Evolutionary conservation across 164 flowering plant genomes (phyloP).

Genomic region (Berberis vulgaris): DNA sequence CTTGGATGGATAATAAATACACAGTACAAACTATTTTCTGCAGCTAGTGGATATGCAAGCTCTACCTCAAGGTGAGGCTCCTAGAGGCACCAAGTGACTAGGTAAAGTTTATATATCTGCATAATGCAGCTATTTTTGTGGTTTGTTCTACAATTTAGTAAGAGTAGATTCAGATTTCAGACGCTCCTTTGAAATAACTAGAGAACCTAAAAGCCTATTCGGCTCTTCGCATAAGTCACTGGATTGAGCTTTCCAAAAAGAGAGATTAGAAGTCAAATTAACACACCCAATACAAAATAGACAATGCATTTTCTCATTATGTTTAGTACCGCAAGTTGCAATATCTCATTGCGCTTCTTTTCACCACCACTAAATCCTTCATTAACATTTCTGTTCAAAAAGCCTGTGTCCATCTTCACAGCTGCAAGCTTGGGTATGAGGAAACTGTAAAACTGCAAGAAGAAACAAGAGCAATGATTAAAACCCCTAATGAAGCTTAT

Average conservation of each 20-base stretch:
- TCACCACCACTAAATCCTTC: conserved; percentile 99
- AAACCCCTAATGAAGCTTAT: not conserved
- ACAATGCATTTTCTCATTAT: not conserved
- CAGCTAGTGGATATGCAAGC: too few species aligned
- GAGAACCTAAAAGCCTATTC: too few species aligned
- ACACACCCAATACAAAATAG: not conserved
- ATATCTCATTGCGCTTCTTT: conserved; percentile 92
- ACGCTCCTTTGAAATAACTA: too few species aligned
- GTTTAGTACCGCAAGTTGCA: conserved; percentile 85
- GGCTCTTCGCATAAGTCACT: too few species aligned
- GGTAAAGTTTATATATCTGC: too few species aligned
- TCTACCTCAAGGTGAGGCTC: too few species aligned
- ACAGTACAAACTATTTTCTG: too few species aligned
- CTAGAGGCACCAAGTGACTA: too few species aligned
- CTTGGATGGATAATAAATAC: too few species aligned
- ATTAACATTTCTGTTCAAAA: conserved; percentile 88
- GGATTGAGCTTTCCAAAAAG: not conserved
- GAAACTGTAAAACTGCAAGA: conserved; percentile 66
- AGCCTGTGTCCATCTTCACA: conserved; percentile 78
- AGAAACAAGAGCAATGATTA: not conserved
- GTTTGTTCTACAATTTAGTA: too few species aligned
- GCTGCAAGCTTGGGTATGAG: conserved; percentile 55
- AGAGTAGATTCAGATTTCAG: too few species aligned
- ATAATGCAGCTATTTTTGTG: too few species aligned
- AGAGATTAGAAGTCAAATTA: not conserved